Base-by-base conservation (phyloP, 208 protist genomes). In the Trypanosoma lewisi region DNA sequence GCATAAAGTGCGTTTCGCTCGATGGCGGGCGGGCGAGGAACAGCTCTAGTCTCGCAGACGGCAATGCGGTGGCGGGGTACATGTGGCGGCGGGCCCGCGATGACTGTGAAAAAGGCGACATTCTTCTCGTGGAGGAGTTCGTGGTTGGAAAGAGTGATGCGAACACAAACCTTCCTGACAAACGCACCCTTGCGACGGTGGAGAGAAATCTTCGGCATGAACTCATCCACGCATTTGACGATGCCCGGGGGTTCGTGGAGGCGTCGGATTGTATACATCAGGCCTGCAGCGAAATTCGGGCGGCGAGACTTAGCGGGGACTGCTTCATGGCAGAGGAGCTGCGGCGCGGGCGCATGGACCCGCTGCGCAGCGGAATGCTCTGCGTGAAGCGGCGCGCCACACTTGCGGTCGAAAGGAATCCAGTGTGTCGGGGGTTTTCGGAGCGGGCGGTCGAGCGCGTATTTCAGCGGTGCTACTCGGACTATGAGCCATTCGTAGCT, bases 201-300 rank as follows among this genome's bases (percentile, higher is more conserved):
- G 89, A 95, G 70, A 80, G 85, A 17, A 89, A 82, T 75, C 61
- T 96, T n/a, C 77, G 88, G 8, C 96, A 98, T 66, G 94, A 98
- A 77, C 87, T 98, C 9, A 86, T 98, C 16, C 96, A 98, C 67
- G 93, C 93, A 31, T 98, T 91, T 69, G 96, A 98, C 70, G 94
- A 98, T 59, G 87, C 82, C 3, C 84, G 91, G 5, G 93, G 93
- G 28, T 47, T 73, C 9, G 60, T 98, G n/a, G 89, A 98, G 57
- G 76, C 79, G 63, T 36, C 72, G n/a, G 82, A 96, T 73, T 96
- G 91, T 57, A 30, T 73, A n/a, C 94, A 97, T 51, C 91, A 97
- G 47, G 94, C 96, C 37, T 98, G 96, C 78, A 94, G 93, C 55
- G 95, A 98, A 70, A 96, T 98, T 41, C 87, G 96, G 19, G 93